phyloP scores from a whole-genome alignment of 805 yeast genomes.

The Grigorovia yakushimaensis region DNA sequence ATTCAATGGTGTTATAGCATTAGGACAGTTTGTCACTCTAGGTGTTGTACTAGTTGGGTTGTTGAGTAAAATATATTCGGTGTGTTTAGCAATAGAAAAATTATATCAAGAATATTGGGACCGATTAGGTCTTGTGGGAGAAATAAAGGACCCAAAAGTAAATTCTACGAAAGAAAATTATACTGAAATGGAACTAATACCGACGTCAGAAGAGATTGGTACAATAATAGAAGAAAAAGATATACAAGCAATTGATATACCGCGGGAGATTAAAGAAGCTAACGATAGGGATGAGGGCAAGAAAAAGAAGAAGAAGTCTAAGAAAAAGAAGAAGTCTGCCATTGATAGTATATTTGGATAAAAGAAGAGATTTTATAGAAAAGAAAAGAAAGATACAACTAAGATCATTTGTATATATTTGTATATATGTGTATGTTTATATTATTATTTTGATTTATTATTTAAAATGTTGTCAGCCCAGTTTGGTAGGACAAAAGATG shows the following conservation, averaged over 20 bases:
- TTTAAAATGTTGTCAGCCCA: constrained; percentile 47
- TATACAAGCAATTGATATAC: no score
- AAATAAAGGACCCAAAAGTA: no score
- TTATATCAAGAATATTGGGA: not conserved
- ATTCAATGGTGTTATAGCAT: constrained; percentile 57
- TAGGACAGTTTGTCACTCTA: constrained; percentile 67
- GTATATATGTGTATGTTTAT: not conserved
- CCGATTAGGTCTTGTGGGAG: not conserved
- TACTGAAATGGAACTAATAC: constrained; percentile 14
- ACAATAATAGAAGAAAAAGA: not conserved
- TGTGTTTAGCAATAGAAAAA: no score
- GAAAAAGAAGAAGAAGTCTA: constrained; percentile 30
- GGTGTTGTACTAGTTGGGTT: constrained; percentile 62
- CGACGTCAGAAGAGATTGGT: not conserved
- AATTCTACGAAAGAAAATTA: no score
- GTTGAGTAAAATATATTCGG: constrained; percentile 12
- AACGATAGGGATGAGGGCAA: constrained; percentile 3
- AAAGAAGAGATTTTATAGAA: not conserved
- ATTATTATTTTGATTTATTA: constrained; percentile 5
- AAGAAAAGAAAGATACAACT: not conserved
- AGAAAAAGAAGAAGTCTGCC: constrained; percentile 41
- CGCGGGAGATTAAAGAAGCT: not conserved
- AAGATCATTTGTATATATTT: not conserved
- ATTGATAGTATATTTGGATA: constrained; percentile 72
- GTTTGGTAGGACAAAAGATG: constrained; percentile 69